Percentiles rank a stretch among this genome's conserved stretches.
phyloP scores from a whole-genome alignment of 1,139 yeast genomes.

The Yamadazyma trypodendri region DNA sequence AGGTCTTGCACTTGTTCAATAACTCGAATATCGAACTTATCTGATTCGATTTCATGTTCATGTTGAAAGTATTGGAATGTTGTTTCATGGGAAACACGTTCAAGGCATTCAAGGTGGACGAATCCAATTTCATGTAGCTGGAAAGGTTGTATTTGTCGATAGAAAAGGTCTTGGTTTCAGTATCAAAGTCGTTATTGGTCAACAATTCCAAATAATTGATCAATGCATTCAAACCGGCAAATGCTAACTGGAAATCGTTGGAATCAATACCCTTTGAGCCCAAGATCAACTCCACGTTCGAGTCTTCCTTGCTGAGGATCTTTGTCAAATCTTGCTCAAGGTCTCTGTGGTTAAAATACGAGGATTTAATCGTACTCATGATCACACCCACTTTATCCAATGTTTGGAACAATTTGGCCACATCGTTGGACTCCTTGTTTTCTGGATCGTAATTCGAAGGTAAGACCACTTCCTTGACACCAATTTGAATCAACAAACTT shows the following conservation, averaged over 20 bases:
- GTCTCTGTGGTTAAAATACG: conserved; percentile 59
- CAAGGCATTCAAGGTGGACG: conserved; percentile 85
- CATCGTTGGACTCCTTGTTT: conserved; percentile 29
- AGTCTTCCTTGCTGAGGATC: conserved; percentile 46
- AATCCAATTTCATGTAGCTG: conserved; percentile 83
- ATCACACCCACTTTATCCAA: conserved; percentile 74
- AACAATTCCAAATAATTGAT: conserved; percentile 64
- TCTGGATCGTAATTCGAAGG: conserved; percentile 43
- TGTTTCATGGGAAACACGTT: conserved; percentile 66
- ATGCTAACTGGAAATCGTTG: conserved; percentile 31
- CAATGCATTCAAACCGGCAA: conserved; percentile 60
- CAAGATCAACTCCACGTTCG: conserved; percentile 47
- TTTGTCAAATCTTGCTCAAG: conserved; percentile 74
- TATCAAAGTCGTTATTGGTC: conserved; percentile 33
- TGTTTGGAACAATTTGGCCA: conserved; percentile 56
- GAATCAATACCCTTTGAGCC: conserved; percentile 57
- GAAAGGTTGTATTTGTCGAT: conserved; percentile 68
- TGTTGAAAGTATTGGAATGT: conserved; percentile 13
- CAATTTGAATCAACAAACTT: conserved; percentile 79
- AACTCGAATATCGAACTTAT: conserved; percentile 72
- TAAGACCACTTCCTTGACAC: conserved; percentile 79
- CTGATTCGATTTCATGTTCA: conserved; percentile 41
- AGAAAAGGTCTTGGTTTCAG: conserved; percentile 34
- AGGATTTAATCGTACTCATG: conserved; percentile 56
- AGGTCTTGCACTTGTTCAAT: conserved; percentile 81